Evolutionary conservation across 2,329 filamentous ascomycete species (phyloP), one percentile per base, ranked within the genome.

Genomic region (Phaeosphaeriaceae sp.): DNA sequence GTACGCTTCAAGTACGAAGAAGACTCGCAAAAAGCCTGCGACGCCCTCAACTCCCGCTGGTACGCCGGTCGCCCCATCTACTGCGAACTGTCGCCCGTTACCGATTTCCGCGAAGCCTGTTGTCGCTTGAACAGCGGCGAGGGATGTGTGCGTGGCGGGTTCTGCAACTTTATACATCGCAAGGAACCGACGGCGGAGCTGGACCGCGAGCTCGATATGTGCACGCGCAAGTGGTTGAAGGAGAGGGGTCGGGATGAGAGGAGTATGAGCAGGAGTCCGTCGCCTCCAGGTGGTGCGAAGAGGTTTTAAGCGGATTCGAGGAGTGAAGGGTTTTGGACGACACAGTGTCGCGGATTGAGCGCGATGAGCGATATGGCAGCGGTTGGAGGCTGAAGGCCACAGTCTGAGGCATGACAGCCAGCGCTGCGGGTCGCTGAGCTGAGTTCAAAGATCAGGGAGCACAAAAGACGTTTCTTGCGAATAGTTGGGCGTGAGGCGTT

Each of bases 1-100:
- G 95, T 95, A 52, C 93, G 95, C 70, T 99, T 98, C 90, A 99
- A 99, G 83, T 99, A 98, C 86, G 95, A 99, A 86, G 95, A 99
- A 80, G 90, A 90, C 55, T 94, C 95, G 52, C 94, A 98, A 79
- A 88, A 89, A 65, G 95, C 95, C 61, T 97, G 94, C 85, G 95
- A 98, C 81, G 90, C 91, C 61, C 88, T 98, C 70, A 99, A 98
- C 81, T 89, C 87, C 58, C 90, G 95, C 73, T 99, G 95, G 95
- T 99, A 99, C 82, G 94, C 95, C 61, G 95, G 92, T 21, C 87
- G 95, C 54, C 95, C 95, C 65, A 97, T 99, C 80, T 99, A 99
- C 84, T 97, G 94, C 88, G 95, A 99, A 82, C 84, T 99, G 56
- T 94, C 90, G 54, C 95, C 95, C 69, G 95, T 99, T 56, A 99